Base-by-base conservation (phyloP, 2,329 filamentous ascomycete species). In the Westerdykella ornata region DNA sequence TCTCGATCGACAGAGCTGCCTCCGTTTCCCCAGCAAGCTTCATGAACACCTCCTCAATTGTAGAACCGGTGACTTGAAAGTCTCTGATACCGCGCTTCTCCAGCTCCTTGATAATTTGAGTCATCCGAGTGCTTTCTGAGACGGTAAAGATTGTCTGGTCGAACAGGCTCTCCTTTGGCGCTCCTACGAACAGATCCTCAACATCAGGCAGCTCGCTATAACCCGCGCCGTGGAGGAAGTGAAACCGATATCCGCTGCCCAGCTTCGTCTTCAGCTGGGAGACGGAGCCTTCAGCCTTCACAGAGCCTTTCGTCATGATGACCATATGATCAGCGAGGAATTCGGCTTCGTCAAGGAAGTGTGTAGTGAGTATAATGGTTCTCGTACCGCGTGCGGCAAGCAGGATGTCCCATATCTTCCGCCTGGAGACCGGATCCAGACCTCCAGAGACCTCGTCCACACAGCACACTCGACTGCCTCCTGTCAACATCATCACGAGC, bases 341-440 rank as follows among this genome's bases (percentile, higher is more conserved):
- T 57, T 94, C 88, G 0, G 88, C 88, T 62, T 95, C 88, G 56
- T 94, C 88, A 9, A 95, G 72, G 62, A 94, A 94, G 61, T 95
- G 88, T 0, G 88, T 95, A 0, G 88, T 94, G 43, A 94, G 63
- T 35, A 95, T 78, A 51, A 94, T 83, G 0, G 88, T 92, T 31
- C 88, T 73, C 42, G 72, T 74, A n/a, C 87, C 87, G 43, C 88
- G 78, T 62, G 92, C 88, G 1, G 83, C 84, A 8, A 94, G 70
- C 20, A 95, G 71, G 42, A 95, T 94, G 52, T 94, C 86, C 88
- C 88, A 94, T 17, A 95, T 85, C 66, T 92, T 94, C 22, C 88
- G 73, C 38, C 88, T 75, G 26, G 83, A 87, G 1, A 94, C 69
- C 0, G 88, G 88, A 60, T 95, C 88, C 17, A 95, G 74, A 11